Evolutionary conservation across 2,329 filamentous ascomycete species (phyloP).

Genomic region (Daldinia sp.): DNA sequence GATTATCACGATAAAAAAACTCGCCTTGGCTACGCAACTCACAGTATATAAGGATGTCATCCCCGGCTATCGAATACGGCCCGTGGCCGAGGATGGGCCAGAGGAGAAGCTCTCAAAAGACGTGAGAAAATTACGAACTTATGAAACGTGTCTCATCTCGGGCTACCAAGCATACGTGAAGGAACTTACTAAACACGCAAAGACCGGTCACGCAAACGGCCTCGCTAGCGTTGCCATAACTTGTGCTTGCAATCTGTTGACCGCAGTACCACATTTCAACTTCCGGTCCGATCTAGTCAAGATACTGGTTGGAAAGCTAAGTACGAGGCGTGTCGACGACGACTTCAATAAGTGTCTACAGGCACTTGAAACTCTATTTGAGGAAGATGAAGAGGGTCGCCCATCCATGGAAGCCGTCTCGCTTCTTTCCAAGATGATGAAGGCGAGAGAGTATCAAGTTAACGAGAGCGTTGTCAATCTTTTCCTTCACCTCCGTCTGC

Average conservation of each 20-base stretch:
- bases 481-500: constrained; percentile 87
- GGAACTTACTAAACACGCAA: constrained; percentile 76
- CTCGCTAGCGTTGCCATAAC: constrained; percentile 82
- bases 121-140: constrained; percentile 82
- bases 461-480: constrained; percentile 90
- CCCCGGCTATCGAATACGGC: constrained; percentile 93
- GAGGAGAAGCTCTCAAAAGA: constrained; percentile 91
- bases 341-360: constrained; percentile 83
- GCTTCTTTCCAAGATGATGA: constrained; percentile 95
- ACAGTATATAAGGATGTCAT: constrained; percentile 96
- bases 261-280: constrained; percentile 94
- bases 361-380: constrained; percentile 84
- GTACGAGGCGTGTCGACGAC: constrained; percentile 75
- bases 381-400: constrained; percentile 88
- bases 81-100: constrained; percentile 78
- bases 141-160: constrained; percentile 87
- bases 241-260: constrained; percentile 85
- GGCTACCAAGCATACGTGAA: constrained; percentile 89
- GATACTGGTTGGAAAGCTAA: constrained; percentile 87
- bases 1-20: constrained; percentile 82
- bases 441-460: constrained; percentile 82
- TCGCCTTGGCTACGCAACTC: constrained; percentile 87
- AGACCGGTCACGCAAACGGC: constrained; percentile 59
- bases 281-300: constrained; percentile 89
- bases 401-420: constrained; percentile 88